Evolutionary conservation across 169 alveolate genomes (phyloP).

Genomic region (Plasmodium chabaudi): DNA sequence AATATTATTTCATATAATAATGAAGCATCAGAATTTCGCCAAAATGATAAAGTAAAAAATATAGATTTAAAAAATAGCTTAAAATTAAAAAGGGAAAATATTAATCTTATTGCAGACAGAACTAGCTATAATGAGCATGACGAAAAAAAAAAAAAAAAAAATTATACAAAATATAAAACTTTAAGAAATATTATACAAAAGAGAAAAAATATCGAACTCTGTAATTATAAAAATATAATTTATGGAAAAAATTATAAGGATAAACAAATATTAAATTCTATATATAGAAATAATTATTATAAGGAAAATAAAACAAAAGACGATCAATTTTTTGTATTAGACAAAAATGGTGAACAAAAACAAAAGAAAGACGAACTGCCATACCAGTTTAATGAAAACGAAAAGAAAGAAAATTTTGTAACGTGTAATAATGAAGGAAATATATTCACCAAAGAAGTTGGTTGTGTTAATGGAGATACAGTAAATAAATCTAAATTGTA

Average conservation of each 20-base stretch:
- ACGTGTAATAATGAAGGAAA: too few species aligned
- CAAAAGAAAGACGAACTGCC: background rate
- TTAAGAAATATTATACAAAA: slow-evolving; percentile 39
- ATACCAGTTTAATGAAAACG: background rate
- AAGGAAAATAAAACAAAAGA: background rate
- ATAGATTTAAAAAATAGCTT: background rate
- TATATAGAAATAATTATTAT: background rate
- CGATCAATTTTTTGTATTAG: background rate
- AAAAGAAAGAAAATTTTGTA: background rate
- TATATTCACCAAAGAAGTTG: background rate
- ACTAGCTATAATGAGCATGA: background rate
- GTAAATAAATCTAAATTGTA: background rate
- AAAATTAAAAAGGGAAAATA: background rate
- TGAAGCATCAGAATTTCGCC: background rate
- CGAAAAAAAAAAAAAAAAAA: slow-evolving; percentile 7
- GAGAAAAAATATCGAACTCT: slow-evolving; percentile 11
- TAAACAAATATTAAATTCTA: background rate
- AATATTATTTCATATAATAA: background rate
- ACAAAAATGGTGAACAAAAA: background rate
- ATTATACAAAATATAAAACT: slow-evolving; percentile 41
- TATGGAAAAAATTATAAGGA: background rate
- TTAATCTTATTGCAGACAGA: background rate
- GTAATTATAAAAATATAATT: slow-evolving; percentile 1
- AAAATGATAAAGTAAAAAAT: background rate
- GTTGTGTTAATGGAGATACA: too few species aligned